A percentile compares a stretch with the other conserved stretches of the same genome.
Conservation (phyloP, 441 rosid genomes). For the Gossypium trilobum region DNA sequence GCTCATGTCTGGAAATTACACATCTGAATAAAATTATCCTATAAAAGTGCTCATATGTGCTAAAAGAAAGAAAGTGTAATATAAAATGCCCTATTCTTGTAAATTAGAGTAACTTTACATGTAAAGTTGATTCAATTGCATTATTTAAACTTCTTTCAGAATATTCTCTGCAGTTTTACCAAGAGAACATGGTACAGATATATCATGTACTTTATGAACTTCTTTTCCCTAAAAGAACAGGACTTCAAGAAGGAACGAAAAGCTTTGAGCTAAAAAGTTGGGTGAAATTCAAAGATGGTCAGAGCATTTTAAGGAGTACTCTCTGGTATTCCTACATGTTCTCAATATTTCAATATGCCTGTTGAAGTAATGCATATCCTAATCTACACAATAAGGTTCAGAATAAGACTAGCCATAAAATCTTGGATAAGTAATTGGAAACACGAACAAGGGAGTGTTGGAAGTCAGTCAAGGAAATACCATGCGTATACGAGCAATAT, state of each 20-base stretch:
- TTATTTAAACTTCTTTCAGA: neutral
- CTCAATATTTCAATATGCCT: neutral
- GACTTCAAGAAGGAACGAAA: constrained; percentile 5
- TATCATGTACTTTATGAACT: neutral
- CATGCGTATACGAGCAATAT: constrained; percentile 97
- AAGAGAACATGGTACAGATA: neutral
- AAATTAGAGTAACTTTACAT: neutral
- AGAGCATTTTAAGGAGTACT: neutral
- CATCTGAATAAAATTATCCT: neutral
- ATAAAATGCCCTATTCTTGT: neutral
- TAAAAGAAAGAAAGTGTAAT: neutral
- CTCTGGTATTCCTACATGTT: neutral
- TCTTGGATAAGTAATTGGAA: constrained; percentile 7
- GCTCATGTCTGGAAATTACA: neutral
- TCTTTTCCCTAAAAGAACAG: neutral
- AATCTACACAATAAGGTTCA: neutral
- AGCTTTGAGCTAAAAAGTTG: neutral
- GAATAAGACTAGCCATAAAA: constrained; percentile 4
- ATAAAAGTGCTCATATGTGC: neutral
- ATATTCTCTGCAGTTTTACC: neutral
- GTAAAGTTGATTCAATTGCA: neutral
- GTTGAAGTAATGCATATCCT: neutral
- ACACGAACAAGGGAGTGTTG: neutral
- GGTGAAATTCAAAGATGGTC: neutral
- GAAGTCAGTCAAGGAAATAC: constrained; percentile 36